Evolutionary conservation across 2,329 filamentous ascomycete species (phyloP).

Genomic region (Aspergillus neoniger): DNA sequence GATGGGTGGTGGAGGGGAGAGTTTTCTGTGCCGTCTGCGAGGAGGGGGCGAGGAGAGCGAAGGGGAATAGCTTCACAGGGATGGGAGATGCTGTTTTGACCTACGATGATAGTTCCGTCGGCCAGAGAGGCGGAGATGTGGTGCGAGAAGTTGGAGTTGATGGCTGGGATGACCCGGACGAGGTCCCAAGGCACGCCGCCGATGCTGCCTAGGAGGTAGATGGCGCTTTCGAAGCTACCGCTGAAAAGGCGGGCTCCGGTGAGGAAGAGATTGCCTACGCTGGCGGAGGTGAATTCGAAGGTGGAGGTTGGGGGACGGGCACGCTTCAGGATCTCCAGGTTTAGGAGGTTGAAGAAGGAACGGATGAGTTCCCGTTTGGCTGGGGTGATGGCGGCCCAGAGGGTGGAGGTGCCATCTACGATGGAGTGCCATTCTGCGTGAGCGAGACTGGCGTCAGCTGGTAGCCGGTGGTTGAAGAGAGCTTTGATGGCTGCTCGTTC

Average conservation of each 20-base stretch:
- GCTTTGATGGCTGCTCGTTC: conserved; percentile 75
- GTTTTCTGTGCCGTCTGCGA: conserved; percentile 38
- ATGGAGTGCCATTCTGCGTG: conserved; percentile 84
- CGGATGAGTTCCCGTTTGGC: conserved; percentile 76
- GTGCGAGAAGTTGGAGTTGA: conserved; percentile 93
- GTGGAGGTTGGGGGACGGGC: conserved; percentile 67
- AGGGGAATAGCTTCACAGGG: conserved; percentile 67
- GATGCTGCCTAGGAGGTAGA: conserved; percentile 84
- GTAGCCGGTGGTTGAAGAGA: conserved; percentile 85
- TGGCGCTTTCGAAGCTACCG: conserved; percentile 87
- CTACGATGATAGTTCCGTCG: conserved; percentile 77
- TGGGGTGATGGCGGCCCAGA: conserved; percentile 72
- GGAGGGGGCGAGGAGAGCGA: conserved; percentile 37
- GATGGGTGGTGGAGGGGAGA: conserved; percentile 29
- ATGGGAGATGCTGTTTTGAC: conserved; percentile 91
- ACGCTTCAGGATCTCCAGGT: conserved; percentile 76
- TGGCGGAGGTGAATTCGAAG: conserved; percentile 76
- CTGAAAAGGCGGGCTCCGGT: conserved; percentile 87
- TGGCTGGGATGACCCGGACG: conserved; percentile 79
- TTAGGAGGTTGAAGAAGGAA: conserved; percentile 73
- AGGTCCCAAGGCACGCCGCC: conserved; percentile 74
- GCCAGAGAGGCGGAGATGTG: conserved; percentile 84
- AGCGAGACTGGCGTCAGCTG: conserved; percentile 62
- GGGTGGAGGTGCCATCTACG: conserved; percentile 74
- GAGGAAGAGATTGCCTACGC: conserved; percentile 76